Percentiles rank a stretch among this genome's conserved stretches.
phyloP scores from a whole-genome alignment of 148 eudicot genomes.

The Nyssa sinensis region DNA sequence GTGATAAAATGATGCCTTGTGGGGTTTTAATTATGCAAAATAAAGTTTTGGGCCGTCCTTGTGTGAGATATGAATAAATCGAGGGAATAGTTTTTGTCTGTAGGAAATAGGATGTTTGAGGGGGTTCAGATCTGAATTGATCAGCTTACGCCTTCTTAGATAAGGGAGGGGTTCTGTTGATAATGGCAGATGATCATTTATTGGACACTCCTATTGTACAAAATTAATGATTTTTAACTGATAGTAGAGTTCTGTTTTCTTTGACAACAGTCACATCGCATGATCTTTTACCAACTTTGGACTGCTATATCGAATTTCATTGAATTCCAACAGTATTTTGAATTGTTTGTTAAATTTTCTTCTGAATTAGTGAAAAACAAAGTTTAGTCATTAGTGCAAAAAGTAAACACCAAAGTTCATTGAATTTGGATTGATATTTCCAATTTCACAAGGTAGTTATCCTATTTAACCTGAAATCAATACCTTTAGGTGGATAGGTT shows the following conservation, averaged over 20 bases:
- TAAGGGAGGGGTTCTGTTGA: neutral
- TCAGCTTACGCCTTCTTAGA: neutral
- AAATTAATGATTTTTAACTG: neutral
- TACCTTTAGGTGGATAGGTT: neutral
- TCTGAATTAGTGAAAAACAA: too few species aligned
- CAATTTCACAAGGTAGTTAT: neutral
- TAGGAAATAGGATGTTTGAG: neutral
- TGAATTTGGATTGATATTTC: neutral
- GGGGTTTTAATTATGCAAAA: neutral
- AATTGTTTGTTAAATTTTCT: too few species aligned
- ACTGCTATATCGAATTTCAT: neutral
- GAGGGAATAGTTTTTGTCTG: neutral
- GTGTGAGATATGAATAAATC: neutral
- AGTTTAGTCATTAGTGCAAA: too few species aligned
- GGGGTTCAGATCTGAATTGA: neutral
- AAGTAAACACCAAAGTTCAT: neutral
- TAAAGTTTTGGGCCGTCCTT: neutral
- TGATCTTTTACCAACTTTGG: neutral
- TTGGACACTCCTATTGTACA: neutral
- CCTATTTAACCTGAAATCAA: neutral
- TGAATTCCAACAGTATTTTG: neutral
- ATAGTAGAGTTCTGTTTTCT: neutral
- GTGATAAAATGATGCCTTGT: neutral
- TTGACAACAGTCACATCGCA: neutral
- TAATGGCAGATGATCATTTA: neutral